Base-by-base conservation (phyloP, 2,329 filamentous ascomycete genomes). In the Cercospora berteroae region DNA sequence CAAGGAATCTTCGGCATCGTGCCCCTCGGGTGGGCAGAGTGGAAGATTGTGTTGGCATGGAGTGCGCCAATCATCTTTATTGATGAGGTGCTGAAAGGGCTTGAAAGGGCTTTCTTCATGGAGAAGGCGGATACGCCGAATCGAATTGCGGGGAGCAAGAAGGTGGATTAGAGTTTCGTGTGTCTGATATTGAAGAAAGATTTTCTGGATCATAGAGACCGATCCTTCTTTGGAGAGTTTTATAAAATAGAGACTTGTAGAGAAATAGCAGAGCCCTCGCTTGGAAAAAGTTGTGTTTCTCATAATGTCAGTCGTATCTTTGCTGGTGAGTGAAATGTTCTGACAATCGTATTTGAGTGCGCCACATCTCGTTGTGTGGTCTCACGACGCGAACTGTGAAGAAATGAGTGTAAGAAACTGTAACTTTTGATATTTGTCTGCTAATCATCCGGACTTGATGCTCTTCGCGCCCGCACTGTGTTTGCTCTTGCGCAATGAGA, bases 61-160 rank as follows among this genome's bases (percentile, higher is more conserved):
- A 97, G 94, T 80, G 89, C 89, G 18, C 95, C 95, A 52, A 96
- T 99, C 71, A 90, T 99, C 89, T 93, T 93, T 64, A 90, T 97
- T 72, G 93, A 97, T 72, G 93, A 97, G 80, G 79, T 87, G 2
- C 87, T 97, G 74, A 97, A 97, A 82, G 84, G 88, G 63, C 72
- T 90, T 55, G 93, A 97, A 83, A 75, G 82, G 64, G 74, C 57
- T 2, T 79, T 73, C 58, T 78, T 78, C 66, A 79, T 79, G 77
- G 69, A 70, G 64, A 75, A 69, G 60, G 68, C 70, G 6, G 71
- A 74, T 25, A 60, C 31, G 4, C 55, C 67, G 56, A 65, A 64
- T 33, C 55, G 61, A 12, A 58, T 44, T 27, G 27, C 31, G 29
- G 62, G 39, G 64, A 63, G 65, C 29, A 71, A 70, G 70, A 75